Base-by-base conservation (phyloP, 1,284 basidiomycete species). In the Athelia psychrophila region DNA sequence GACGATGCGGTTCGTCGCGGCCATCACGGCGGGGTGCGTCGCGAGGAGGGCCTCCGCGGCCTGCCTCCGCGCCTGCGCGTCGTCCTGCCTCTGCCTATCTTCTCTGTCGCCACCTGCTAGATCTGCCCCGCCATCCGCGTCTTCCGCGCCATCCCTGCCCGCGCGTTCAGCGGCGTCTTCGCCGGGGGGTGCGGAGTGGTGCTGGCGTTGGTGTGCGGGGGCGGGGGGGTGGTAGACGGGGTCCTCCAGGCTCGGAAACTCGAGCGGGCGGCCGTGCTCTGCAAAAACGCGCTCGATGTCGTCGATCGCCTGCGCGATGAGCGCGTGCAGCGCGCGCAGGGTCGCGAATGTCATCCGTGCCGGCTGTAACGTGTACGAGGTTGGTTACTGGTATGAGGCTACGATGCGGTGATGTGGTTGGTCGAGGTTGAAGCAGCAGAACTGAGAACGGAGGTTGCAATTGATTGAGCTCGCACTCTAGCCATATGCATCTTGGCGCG, bases 241-340 rank as follows among this genome's bases (percentile, higher is more conserved):
- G 59, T 25, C 51, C 52, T 36, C 45, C 53, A 55, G 6, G 59
- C 52, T 15, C 55, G 57, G n/a, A 57, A 59, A n/a, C 60, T 51
- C 19, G 61, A 47, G 53, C 35, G 55, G 56, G 12, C 45, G 52
- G 23, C 44, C 49, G 23, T 48, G 44, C 27, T 51, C 57, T 23
- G 66, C 66, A 64, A 86, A 88, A 52, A 86, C 70, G 47, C 71
- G 72, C 63, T 88, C 79, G 40, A 88, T 84, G 58, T 88, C 83
- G 65, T 83, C 77, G 56, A 88, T 69, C 23, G 85, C 85, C 51
- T 84, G 76, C 57, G 79, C 83, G 56, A 88, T 80, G 63, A 88
- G 77, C 57, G 76, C 67, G 55, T 88, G 82, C 25, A 88, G 77
- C 20, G 80, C 79, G 51, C 79, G 79, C 50, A 89, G 77, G 50